These are phyloP conservation scores for Mortierella sp. DNA, from an alignment of 371 early-diverging fungal genomes.

Conservation along the genomic window DNA sequence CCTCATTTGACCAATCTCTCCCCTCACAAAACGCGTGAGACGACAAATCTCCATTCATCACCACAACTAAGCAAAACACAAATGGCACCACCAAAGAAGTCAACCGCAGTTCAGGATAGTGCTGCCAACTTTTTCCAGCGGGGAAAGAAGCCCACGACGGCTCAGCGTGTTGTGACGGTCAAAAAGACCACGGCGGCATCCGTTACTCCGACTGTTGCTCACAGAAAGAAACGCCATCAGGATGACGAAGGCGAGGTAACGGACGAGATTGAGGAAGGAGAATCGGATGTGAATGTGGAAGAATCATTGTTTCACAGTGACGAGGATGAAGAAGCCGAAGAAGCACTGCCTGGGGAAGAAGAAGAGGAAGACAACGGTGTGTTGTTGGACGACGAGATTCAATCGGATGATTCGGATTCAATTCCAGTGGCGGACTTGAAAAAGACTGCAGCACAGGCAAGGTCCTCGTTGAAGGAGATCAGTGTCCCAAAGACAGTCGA, in stretches of 20 bases:
- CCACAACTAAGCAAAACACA: neutral
- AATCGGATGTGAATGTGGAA: conserved; percentile 15
- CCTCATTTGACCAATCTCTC: too few relatives aligned
- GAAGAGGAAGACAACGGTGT: conserved; percentile 16
- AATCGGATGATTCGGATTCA: conserved; percentile 19
- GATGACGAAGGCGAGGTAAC: conserved; percentile 10
- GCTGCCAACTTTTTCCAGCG: conserved; percentile 35
- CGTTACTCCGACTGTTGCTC: neutral
- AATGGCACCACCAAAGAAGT: conserved; percentile 30
- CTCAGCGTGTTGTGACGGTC: conserved; percentile 21
- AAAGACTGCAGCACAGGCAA: neutral
- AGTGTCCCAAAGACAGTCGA: neutral
- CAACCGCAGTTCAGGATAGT: conserved; percentile 4
- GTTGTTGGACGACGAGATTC: conserved; percentile 14
- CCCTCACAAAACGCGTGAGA: too few relatives aligned
- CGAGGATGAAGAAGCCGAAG: conserved; percentile 11
- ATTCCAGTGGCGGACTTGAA: neutral
- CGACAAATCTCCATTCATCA: too few relatives aligned
- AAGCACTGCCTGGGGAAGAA: conserved; percentile 13
- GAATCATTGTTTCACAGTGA: neutral
- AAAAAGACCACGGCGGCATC: conserved; percentile 13
- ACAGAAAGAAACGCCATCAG: conserved; percentile 1
- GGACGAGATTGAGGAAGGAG: conserved; percentile 27
- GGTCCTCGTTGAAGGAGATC: neutral
- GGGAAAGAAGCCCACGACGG: conserved; percentile 39